Conservation (phyloP, 805 yeast species). For the Metschnikowia kunwiensis region DNA sequence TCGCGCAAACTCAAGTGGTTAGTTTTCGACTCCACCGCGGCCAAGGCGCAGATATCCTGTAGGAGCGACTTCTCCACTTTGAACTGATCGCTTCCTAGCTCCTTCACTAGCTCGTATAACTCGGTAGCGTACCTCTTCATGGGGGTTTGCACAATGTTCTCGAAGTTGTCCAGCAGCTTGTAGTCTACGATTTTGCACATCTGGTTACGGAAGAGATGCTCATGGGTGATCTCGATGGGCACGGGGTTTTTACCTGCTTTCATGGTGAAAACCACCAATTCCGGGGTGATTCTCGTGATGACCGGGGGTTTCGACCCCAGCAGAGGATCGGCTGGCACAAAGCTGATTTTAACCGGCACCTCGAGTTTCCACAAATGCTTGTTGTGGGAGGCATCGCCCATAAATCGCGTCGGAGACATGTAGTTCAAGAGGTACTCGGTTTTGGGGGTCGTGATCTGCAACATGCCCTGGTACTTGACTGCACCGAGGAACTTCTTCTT, state of each 20-base stretch:
- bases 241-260: constrained; percentile 32
- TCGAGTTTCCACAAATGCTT: constrained; percentile 18
- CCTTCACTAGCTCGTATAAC: constrained; percentile 24
- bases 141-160: constrained; percentile 28
- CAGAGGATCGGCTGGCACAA: constrained; percentile 22
- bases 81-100: constrained; percentile 23
- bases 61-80: constrained; percentile 28
- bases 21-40: constrained; percentile 29
- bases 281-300: constrained; percentile 23
- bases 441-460: constrained; percentile 32
- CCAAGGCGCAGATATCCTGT: constrained; percentile 30
- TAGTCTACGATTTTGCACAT: constrained; percentile 6
- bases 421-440: constrained; percentile 28
- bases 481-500: constrained; percentile 30
- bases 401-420: constrained; percentile 21
- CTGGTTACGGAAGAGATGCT: constrained; percentile 32
- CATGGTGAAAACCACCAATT: constrained; percentile 30
- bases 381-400: constrained; percentile 7
- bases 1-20: constrained; percentile 26
- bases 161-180: constrained; percentile 28
- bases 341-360: constrained; percentile 32
- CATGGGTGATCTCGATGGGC: constrained; percentile 35
- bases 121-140: constrained; percentile 33
- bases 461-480: constrained; percentile 31
- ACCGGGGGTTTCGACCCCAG: constrained; percentile 8